phyloP scores from a whole-genome alignment of 306 rosid genomes.

The Mimosa pudica region DNA sequence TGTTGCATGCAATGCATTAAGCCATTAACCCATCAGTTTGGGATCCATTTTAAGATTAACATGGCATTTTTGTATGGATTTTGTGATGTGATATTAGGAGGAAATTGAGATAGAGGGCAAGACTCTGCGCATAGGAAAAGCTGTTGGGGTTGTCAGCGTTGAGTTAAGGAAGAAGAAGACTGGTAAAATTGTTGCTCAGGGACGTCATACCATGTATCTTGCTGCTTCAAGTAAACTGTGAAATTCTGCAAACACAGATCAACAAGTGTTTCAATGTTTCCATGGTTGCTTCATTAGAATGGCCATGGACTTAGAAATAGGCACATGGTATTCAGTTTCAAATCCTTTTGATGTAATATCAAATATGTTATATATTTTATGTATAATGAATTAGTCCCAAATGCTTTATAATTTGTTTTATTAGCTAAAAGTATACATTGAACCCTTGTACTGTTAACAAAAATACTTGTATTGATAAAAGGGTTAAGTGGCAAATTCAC shows the following conservation, averaged over 20 bases:
- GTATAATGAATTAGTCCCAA: not conserved
- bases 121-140: slow-evolving; percentile 54
- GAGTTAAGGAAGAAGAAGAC: slow-evolving; percentile 57
- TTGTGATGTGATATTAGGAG: slow-evolving; percentile 40
- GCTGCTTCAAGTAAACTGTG: slow-evolving; percentile 52
- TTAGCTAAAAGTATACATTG: not conserved
- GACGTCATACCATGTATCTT: slow-evolving; percentile 63
- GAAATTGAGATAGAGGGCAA: slow-evolving; percentile 56
- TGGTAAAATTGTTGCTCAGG: slow-evolving; percentile 61
- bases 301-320: not conserved
- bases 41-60: not conserved
- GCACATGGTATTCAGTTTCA: not conserved
- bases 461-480: too few relatives aligned
- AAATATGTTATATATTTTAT: not conserved
- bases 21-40: not conserved
- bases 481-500: too few relatives aligned
- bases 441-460: too few relatives aligned
- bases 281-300: not conserved
- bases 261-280: not conserved
- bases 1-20: not conserved
- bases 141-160: slow-evolving; percentile 52
- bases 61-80: not conserved
- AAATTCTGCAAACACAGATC: not conserved
- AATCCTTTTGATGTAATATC: not conserved
- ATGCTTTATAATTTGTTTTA: not conserved